Percentiles rank a stretch among this genome's conserved stretches.
These are phyloP conservation scores for Pythium oligandrum DNA, from an alignment of 352 stramenopile genomes.

Conservation along the genomic window DNA sequence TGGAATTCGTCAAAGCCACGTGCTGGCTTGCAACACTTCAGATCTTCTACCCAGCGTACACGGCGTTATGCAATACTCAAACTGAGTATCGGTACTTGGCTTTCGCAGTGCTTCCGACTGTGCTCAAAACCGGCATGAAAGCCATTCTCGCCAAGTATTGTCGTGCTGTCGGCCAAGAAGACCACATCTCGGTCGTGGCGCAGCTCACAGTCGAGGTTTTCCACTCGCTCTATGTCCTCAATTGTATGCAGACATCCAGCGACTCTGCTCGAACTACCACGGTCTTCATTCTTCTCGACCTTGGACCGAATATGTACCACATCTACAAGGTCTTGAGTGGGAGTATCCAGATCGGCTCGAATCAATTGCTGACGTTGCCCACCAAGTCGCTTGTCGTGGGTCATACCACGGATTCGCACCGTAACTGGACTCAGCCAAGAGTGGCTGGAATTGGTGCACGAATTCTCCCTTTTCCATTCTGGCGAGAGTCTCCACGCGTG, in stretches of 20 bases:
- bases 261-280: background rate
- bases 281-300: conserved; percentile 1
- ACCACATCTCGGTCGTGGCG: background rate
- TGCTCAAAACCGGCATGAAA: background rate
- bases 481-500: background rate
- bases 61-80: background rate
- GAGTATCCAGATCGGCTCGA: no score
- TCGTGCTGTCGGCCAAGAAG: background rate
- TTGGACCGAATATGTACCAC: background rate
- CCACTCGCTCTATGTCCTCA: conserved; percentile 2
- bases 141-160: conserved; percentile 1
- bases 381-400: no score
- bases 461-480: background rate
- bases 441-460: no score
- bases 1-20: no score
- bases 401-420: no score
- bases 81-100: background rate
- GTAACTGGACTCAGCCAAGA: no score
- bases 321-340: no score
- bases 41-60: conserved; percentile 2
- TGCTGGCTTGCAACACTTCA: background rate
- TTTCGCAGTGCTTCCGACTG: background rate
- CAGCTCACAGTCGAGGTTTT: conserved; percentile 1
- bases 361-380: no score
- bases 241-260: conserved; percentile 3